Conservation (phyloP, 108 stramenopile species). For the Bacterosira constricta region DNA sequence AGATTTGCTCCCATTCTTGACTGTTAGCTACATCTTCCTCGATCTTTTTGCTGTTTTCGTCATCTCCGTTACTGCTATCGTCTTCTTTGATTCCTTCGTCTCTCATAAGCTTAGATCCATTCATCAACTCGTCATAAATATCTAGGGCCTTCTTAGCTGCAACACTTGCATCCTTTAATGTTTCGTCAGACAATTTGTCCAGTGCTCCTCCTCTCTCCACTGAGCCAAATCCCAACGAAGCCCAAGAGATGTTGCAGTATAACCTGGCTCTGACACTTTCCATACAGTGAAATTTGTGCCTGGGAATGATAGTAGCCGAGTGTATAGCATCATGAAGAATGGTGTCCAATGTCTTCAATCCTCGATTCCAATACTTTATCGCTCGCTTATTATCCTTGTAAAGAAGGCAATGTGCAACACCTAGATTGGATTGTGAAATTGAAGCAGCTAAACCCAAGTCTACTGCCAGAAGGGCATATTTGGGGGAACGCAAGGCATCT, state of each 20-base stretch:
- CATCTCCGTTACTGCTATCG: neutral
- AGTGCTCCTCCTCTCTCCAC: neutral
- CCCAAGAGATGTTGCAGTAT: slow-evolving; percentile 47
- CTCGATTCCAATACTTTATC: slow-evolving; percentile 24
- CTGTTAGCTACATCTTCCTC: neutral
- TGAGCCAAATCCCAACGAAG: slow-evolving; percentile 11
- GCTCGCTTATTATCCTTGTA: neutral
- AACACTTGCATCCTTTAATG: slow-evolving; percentile 66
- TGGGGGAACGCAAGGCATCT: slow-evolving; percentile 30
- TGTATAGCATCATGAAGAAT: slow-evolving; percentile 27
- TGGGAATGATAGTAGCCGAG: slow-evolving; percentile 28
- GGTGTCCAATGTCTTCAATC: slow-evolving; percentile 26
- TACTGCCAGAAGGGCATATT: slow-evolving; percentile 26
- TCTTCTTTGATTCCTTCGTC: slow-evolving; percentile 17
- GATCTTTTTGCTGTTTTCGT: neutral
- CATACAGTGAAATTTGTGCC: slow-evolving; percentile 35
- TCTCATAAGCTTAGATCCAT: slow-evolving; percentile 21
- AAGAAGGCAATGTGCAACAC: slow-evolving; percentile 20
- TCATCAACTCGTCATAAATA: slow-evolving; percentile 58
- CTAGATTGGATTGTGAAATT: slow-evolving; percentile 38
- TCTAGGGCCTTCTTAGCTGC: slow-evolving; percentile 65
- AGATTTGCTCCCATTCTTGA: slow-evolving; percentile 28
- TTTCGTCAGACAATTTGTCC: slow-evolving; percentile 23
- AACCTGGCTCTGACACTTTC: slow-evolving; percentile 46
- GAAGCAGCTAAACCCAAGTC: slow-evolving; percentile 46